Percentiles rank a stretch among this genome's conserved stretches.
Conservation (phyloP, 805 yeast species). For the Dipodascus geniculatus region DNA sequence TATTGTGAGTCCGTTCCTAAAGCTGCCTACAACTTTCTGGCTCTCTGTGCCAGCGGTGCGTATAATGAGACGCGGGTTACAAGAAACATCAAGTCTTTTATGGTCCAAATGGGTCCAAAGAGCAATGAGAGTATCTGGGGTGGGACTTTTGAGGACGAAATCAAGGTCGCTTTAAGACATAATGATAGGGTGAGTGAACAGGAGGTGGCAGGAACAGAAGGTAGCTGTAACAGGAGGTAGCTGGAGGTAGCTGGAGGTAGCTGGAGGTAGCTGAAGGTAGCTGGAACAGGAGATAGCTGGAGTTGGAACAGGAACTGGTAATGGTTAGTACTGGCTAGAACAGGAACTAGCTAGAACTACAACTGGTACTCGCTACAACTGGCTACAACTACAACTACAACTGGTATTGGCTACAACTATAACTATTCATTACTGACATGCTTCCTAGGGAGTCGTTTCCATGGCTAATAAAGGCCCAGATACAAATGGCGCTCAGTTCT, state of each 20-base stretch:
- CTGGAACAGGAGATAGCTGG: too few species aligned
- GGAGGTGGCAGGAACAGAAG: too few species aligned
- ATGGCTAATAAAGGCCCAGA: conserved; percentile 32
- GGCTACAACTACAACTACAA: too few species aligned
- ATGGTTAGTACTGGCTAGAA: too few species aligned
- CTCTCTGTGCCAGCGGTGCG: conserved; percentile 35
- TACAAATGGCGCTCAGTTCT: conserved; percentile 44
- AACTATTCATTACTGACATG: neutral
- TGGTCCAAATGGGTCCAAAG: conserved; percentile 37
- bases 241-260: too few species aligned
- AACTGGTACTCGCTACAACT: too few species aligned
- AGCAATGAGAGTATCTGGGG: conserved; percentile 23
- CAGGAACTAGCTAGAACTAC: too few species aligned
- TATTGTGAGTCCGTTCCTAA: conserved; percentile 30
- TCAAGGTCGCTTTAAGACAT: conserved; percentile 16
- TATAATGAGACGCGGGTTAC: conserved; percentile 25
- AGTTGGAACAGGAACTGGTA: too few species aligned
- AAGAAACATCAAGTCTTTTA: conserved; percentile 34
- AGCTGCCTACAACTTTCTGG: conserved; percentile 32
- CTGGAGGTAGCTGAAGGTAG: too few species aligned
- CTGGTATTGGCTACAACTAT: too few species aligned
- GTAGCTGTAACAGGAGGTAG: too few species aligned
- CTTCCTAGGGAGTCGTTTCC: conserved; percentile 25
- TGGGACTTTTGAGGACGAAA: conserved; percentile 20
- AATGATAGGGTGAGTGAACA: conserved; percentile 11